These are phyloP conservation scores for Penicillium daleae DNA, from an alignment of 495 filamentous ascomycete genomes.

Conservation along the genomic window DNA sequence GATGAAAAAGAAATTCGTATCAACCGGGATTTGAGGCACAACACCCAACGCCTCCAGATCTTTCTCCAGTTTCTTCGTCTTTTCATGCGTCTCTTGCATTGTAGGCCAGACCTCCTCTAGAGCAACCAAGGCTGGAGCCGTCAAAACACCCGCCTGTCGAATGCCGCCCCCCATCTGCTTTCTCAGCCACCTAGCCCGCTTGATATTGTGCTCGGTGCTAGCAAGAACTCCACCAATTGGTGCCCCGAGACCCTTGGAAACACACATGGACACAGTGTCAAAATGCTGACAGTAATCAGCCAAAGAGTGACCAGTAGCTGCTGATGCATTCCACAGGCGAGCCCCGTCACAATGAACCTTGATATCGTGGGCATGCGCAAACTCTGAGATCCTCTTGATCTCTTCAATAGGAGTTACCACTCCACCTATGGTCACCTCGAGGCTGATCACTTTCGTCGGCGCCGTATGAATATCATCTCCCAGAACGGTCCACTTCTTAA, in stretches of 20 bases:
- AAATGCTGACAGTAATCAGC: constrained; percentile 28
- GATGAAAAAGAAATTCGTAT: constrained; percentile 82
- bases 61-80: constrained; percentile 56
- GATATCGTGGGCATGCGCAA: constrained; percentile 33
- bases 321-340: constrained; percentile 37
- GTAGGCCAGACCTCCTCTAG: constrained; percentile 66
- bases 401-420: constrained; percentile 38
- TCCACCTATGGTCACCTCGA: constrained; percentile 41
- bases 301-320: constrained; percentile 24
- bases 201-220: constrained; percentile 20
- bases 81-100: constrained; percentile 56
- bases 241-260: constrained; percentile 34
- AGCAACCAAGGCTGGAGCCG: constrained; percentile 30
- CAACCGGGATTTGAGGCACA: constrained; percentile 60
- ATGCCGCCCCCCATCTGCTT: constrained; percentile 34
- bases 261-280: constrained; percentile 34
- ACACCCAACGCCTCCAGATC: constrained; percentile 60
- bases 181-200: constrained; percentile 28
- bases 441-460: constrained; percentile 38
- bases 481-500: constrained; percentile 52
- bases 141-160: constrained; percentile 33
- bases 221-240: constrained; percentile 31
- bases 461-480: constrained; percentile 40
- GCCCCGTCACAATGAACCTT: constrained; percentile 42
- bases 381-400: constrained; percentile 34